Evolutionary conservation across 2,329 filamentous ascomycete species (phyloP), one percentile per base, ranked within the genome.

Genomic region (Magnaporthiopsis rhizophila): DNA sequence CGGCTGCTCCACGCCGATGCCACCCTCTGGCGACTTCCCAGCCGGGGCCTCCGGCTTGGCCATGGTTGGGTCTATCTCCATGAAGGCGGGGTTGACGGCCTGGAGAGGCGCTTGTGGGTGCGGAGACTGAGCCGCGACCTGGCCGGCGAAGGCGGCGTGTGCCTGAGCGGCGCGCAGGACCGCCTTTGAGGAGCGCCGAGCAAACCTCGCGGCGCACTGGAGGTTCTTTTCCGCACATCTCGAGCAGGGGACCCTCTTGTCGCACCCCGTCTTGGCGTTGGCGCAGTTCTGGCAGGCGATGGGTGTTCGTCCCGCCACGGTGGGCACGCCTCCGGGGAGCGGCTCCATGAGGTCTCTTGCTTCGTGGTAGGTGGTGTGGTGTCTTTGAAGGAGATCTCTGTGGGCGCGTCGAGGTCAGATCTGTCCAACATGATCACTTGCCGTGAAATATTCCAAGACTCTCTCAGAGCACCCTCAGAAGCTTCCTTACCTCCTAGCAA

Each of bases 281-380:
- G 80, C 78, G 65, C 81, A 83, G 66, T 80, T 79, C 58, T 76
- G 73, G 69, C 81, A 83, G 3, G 81, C 80, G 67, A 83, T 83
- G 5, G 78, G 78, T 12, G 76, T 79, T 59, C 75, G 72, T 69
- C 73, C 79, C 67, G 74, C 75, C 15, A 80, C 70, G 0, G 77
- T 77, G 4, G 77, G 76, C 3, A 79, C 72, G n/a, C 76, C 76
- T 18, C 77, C 79, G 0, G 79, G 75, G 12, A 76, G 69, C 3
- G 78, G 74, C 59, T 80, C 79, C 74, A 79, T 77, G 0, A 78
- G 77, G 62, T 81, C 79, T 69, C 77, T 76, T 8, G 75, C 75
- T 70, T 82, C 79, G 72, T 83, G 82, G 66, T 83, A 83, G 34
- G 80, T 82, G 3, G 76, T 75, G 65, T 82, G 76, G 65, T 83